Percentiles rank a stretch among this genome's conserved stretches.
Evolutionary conservation across 805 yeast genomes (phyloP).

Genomic region (Cyberlindnera maritima): DNA sequence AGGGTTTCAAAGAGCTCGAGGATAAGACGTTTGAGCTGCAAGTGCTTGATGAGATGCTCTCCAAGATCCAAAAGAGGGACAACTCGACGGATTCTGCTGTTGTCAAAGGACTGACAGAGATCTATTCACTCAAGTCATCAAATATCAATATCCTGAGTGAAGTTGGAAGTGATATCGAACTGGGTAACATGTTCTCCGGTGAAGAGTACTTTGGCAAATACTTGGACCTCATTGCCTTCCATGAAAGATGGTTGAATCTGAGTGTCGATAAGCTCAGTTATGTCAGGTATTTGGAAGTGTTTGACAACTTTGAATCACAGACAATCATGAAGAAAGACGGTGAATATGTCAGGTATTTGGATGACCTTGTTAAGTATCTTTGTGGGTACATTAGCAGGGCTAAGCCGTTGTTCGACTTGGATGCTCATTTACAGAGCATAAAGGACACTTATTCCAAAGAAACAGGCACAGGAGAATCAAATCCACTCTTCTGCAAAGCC

Average conservation of each 20-base stretch:
- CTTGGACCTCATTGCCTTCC: conserved; percentile 53
- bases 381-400: conserved; percentile 43
- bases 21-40: conserved; percentile 30
- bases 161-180: conserved; percentile 45
- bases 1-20: conserved; percentile 12
- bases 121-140: conserved; percentile 18
- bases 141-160: conserved; percentile 41
- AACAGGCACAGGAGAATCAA: conserved; percentile 5
- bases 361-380: conserved; percentile 48
- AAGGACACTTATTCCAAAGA: conserved; percentile 15
- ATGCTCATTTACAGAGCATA: conserved; percentile 24
- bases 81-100: conserved; percentile 25
- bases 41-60: conserved; percentile 37
- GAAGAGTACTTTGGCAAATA: conserved; percentile 65
- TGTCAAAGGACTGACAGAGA: conserved; percentile 21
- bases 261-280: conserved; percentile 39
- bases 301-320: conserved; percentile 39
- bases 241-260: conserved; percentile 52
- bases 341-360: conserved; percentile 36
- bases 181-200: conserved; percentile 50
- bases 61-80: conserved; percentile 31
- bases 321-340: conserved; percentile 14
- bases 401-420: conserved; percentile 46
- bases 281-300: conserved; percentile 45
- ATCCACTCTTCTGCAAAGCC: conserved; percentile 49